phyloP scores from a whole-genome alignment of 192 early-diverging fungal species.

The Rhizoclosmatium globosum region DNA sequence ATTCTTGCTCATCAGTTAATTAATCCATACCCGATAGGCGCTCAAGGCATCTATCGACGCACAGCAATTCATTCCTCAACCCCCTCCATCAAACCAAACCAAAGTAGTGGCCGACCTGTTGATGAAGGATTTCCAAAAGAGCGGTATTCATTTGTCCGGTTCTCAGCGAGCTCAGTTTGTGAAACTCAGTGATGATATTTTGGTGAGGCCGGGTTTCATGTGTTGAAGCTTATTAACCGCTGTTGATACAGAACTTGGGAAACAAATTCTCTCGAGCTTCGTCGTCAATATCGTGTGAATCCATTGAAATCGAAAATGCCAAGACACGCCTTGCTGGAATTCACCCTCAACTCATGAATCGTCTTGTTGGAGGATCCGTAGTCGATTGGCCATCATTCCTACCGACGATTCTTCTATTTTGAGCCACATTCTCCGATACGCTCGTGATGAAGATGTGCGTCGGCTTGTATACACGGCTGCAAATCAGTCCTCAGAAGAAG shows the following conservation, averaged over 20 bases:
- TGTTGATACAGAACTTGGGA: conserved; percentile 14
- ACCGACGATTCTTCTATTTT: conserved; percentile 63
- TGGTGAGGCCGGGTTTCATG: conserved; percentile 54
- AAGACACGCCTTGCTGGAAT: conserved; percentile 42
- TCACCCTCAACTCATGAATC: conserved; percentile 22
- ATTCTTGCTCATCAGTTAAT: neutral
- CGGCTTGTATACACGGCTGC: conserved; percentile 77
- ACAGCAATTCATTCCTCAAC: conserved; percentile 25
- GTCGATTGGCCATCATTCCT: conserved; percentile 63
- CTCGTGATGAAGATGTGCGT: conserved; percentile 70
- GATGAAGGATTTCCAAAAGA: conserved; percentile 92
- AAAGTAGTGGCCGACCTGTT: conserved; percentile 82
- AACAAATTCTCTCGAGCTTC: conserved; percentile 11
- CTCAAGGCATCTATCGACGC: conserved; percentile 73
- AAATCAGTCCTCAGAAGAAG: conserved; percentile 72
- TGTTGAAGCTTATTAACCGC: neutral
- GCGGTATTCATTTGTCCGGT: conserved; percentile 86
- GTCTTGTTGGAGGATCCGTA: neutral
- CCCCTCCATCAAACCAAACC: conserved; percentile 47
- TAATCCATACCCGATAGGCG: conserved; percentile 49
- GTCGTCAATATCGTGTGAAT: neutral
- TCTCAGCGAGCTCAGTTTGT: conserved; percentile 78
- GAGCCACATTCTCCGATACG: conserved; percentile 69
- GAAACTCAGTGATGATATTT: conserved; percentile 82
- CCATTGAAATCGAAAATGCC: conserved; percentile 45